Base-by-base conservation (phyloP, 768 basidiomycete genomes). In the Suillus subalutaceus region DNA sequence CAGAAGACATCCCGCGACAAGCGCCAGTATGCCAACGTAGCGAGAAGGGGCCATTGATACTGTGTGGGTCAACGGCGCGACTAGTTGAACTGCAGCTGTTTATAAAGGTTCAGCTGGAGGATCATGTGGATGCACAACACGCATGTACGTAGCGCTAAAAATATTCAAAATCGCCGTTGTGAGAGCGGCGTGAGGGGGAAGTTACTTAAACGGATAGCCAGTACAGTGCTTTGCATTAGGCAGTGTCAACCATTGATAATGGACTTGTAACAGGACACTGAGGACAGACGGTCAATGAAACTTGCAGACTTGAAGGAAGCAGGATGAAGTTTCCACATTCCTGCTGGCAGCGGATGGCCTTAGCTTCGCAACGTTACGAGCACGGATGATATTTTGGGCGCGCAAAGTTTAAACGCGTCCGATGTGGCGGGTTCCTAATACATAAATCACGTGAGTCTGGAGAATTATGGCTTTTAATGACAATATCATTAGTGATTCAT, bases 1-100 rank as follows among this genome's bases (percentile, higher is more conserved):
- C 23, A 66, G 30, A 23, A 66, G 9, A 44, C 44, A 48, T 23
- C 55, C 57, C 16, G 64, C 53, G 12, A 67, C n/a, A 64, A 76
- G 68, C 7, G 60, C 56, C 6, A 72, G 53, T 6, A 65, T 5
- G 52, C 59, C 46, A 71, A 67, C 16, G 66, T 1, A 15, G 68
- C 43, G 35, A 53, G 60, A 32, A 63, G 30, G 26, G 10, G 67
- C 38, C 66, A 73, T 61, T 46, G 60, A 3, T 56, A n/a, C 26
- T 16, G 18, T 60, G 48, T 13, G 37, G 20, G 41, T 43, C 41
- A 30, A 43, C 32, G 40, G 38, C 26, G 32, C 37, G 30, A 20
- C n/a, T n/a, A n/a, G 15, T 40, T 23, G 2, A 60, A 52, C 32
- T 30, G 8, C 18, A 16, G 23, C 9, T 38, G 56, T 12, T 59